Evolutionary conservation across 345 rosid species (phyloP).

Genomic region (Bretschneidera sinensis): DNA sequence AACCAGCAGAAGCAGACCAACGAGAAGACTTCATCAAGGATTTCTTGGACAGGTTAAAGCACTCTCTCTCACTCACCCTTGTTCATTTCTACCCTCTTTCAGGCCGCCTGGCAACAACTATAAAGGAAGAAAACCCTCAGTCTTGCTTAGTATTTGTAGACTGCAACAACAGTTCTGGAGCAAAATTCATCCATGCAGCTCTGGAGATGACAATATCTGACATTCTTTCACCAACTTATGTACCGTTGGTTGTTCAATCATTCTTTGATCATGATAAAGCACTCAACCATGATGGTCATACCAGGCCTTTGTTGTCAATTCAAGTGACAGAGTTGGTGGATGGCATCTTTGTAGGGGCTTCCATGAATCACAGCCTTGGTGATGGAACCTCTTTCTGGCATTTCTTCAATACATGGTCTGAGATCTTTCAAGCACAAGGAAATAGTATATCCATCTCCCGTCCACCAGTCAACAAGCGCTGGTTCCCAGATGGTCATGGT

Average conservation of each 20-base stretch:
- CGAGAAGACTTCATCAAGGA: conserved; percentile 26
- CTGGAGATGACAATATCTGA: conserved; percentile 36
- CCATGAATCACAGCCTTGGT: conserved; percentile 55
- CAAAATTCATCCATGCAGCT: conserved; percentile 42
- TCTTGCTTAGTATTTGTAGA: conserved; percentile 49
- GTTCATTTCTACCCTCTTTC: conserved; percentile 69
- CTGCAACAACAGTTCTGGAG: conserved; percentile 47
- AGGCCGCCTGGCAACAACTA: conserved; percentile 59
- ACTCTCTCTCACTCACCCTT: conserved; percentile 56
- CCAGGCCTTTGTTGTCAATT: conserved; percentile 41
- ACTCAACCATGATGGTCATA: conserved; percentile 53
- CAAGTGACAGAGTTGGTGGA: conserved; percentile 65
- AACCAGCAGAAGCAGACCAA: conserved; percentile 28
- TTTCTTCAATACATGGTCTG: conserved; percentile 60
- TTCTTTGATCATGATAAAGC: conserved; percentile 69
- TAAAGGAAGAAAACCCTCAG: conserved; percentile 22
- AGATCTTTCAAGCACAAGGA: conserved; percentile 47
- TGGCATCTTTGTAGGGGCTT: conserved; percentile 64
- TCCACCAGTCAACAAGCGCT: conserved; percentile 41
- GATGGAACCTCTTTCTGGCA: conserved; percentile 73
- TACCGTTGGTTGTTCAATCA: conserved; percentile 51
- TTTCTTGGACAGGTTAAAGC: conserved; percentile 36
- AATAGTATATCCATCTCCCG: conserved; percentile 25
- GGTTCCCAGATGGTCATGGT: conserved; percentile 51
- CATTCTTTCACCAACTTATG: conserved; percentile 43